Base-by-base conservation (phyloP, 148 eudicot species). In the Nepenthes mirabilis region DNA sequence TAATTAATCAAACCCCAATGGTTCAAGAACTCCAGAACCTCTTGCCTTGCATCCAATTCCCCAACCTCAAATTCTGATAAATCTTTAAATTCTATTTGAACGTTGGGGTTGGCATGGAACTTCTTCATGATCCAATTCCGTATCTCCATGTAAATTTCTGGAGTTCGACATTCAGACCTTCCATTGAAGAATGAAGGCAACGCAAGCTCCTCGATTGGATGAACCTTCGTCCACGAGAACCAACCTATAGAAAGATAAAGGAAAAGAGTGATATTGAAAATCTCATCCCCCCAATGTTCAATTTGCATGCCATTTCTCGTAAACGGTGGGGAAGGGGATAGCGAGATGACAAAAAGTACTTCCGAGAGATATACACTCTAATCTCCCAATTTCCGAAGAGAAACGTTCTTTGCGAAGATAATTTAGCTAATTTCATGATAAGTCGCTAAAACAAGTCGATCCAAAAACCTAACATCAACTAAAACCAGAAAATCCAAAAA, bases 1-100 rank as follows among this genome's bases (percentile, higher is more conserved):
- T 83, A 93, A 70, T 93, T 93, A 70, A 93, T 83, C 74, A 93
- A 86, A 70, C 98, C 98, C 98, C 98, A 93, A 66, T 83, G 78
- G 66, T 86, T 95, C 63, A 93, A 74, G 82, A 93, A 93, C 73
- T 82, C 96, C 88, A 88, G 71, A 76, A 93, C 83, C 77, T 93
- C 98, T 82, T 85, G 83, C 67, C 72, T 75, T 59, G 85, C 83
- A 45, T 83, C 91, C 61, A 72, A 50, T 49, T 93, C 87, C 62
- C 91, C 98, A 60, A 63, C 76, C 1, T 95, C 72, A 67, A 93
- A 76, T 56, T 81, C 85, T 1, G 85, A 86, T 55, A 93, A 59
- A 81, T 88, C 85, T 63, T 86, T 82, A 66, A 74, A 43, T 69
- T 86, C 98, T 52, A 93, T 65, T 49, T 70, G 74, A 35, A 66